These are phyloP conservation scores for Helicocarpus griseus DNA, from an alignment of 2,329 filamentous ascomycete species.

Conservation along the genomic window DNA sequence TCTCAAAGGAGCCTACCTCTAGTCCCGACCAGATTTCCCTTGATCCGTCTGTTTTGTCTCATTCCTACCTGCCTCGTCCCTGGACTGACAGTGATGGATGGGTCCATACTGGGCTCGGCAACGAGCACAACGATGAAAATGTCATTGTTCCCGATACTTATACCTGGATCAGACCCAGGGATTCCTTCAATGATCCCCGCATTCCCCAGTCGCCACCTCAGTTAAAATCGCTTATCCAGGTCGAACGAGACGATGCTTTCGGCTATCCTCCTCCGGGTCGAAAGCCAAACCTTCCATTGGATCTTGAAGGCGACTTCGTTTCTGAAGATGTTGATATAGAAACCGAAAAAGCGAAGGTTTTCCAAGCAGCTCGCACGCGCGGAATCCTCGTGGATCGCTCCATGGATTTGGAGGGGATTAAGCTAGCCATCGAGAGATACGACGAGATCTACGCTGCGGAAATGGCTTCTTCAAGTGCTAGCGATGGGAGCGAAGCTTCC, in stretches of 20 bases:
- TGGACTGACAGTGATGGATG: slow-evolving; percentile 23
- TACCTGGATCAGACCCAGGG: slow-evolving; percentile 18
- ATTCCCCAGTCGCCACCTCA: slow-evolving; percentile 20
- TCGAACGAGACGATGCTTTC: slow-evolving; percentile 21
- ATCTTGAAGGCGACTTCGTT: slow-evolving; percentile 9
- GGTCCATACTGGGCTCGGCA: slow-evolving; percentile 21
- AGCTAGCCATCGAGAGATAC: slow-evolving; percentile 11
- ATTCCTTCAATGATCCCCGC: slow-evolving; percentile 19
- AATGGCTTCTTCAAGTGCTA: slow-evolving; percentile 7
- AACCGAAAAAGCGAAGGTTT: slow-evolving; percentile 15
- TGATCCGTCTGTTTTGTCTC: neutral
- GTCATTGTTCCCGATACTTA: slow-evolving; percentile 17
- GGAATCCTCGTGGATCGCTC: slow-evolving; percentile 15
- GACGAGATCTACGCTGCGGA: slow-evolving; percentile 1
- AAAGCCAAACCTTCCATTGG: slow-evolving; percentile 21
- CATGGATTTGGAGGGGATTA: slow-evolving; percentile 14
- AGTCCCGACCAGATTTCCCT: neutral
- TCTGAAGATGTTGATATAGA: slow-evolving; percentile 19
- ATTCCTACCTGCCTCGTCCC: slow-evolving; percentile 12
- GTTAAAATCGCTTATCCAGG: slow-evolving; percentile 19
- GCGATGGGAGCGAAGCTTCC: neutral
- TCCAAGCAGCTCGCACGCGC: slow-evolving; percentile 15
- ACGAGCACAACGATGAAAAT: slow-evolving; percentile 21
- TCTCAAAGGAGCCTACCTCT: neutral
- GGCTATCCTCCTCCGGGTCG: slow-evolving; percentile 24